phyloP scores from a whole-genome alignment of 129 eudicot species.

The Arctium lappa region DNA sequence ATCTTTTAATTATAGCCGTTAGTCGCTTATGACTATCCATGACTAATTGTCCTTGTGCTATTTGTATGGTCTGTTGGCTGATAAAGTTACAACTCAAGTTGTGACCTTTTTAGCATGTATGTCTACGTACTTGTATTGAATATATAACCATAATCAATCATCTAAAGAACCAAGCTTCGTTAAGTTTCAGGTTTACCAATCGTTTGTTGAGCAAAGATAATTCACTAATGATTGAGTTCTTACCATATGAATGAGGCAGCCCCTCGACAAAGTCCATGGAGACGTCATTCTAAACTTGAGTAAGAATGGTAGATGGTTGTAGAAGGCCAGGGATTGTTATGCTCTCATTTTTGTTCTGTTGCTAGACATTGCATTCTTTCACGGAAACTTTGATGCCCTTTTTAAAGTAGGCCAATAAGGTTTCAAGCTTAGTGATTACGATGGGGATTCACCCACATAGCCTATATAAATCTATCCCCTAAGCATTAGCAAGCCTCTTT shows the following conservation, averaged over 20 bases:
- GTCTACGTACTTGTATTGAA: not conserved
- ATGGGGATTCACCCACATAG: not conserved
- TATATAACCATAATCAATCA: not conserved
- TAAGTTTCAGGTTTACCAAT: not conserved
- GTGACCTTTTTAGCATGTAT: not conserved
- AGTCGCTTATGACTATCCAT: not conserved
- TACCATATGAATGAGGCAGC: not conserved
- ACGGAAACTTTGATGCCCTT: not conserved
- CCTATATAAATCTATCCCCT: not conserved
- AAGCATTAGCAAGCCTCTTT: not conserved
- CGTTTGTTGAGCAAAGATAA: not conserved
- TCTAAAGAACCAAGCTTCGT: not conserved
- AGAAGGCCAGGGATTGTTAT: not conserved
- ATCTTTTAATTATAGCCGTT: not conserved
- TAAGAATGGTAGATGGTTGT: too few species aligned
- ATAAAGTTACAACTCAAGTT: not conserved
- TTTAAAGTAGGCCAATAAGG: not conserved
- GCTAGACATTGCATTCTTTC: not conserved
- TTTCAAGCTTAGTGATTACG: not conserved
- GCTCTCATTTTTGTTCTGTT: not conserved
- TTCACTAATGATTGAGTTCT: not conserved
- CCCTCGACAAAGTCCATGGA: too few species aligned
- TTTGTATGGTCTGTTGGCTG: not conserved
- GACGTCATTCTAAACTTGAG: too few species aligned
- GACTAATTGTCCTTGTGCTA: not conserved